Evolutionary conservation across 495 filamentous ascomycete species (phyloP).

Genomic region (Thermochaetoides thermophila): DNA sequence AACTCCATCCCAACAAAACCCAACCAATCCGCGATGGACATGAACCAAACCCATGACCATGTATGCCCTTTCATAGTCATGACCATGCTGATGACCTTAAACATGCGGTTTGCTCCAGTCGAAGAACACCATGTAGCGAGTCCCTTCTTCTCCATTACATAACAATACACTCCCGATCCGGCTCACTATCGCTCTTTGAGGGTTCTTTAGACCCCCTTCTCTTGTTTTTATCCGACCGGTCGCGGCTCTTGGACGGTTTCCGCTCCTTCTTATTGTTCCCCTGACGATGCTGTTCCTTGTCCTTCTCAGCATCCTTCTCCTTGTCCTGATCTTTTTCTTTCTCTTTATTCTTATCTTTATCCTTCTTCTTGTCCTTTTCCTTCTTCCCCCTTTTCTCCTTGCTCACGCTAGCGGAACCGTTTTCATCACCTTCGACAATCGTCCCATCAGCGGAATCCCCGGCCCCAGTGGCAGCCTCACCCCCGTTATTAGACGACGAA

Average conservation of each 20-base stretch:
- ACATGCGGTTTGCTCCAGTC: no score
- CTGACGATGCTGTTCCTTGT: slow-evolving; percentile 21
- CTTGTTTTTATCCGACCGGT: slow-evolving; percentile 18
- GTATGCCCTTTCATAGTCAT: no score
- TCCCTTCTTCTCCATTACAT: no score
- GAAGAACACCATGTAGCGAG: no score
- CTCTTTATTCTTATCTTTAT: slow-evolving; percentile 26
- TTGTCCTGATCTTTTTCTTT: slow-evolving; percentile 29
- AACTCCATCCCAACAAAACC: no score
- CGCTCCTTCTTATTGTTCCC: slow-evolving; percentile 27
- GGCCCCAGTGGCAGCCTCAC: slow-evolving; percentile 19
- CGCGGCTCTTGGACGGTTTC: slow-evolving; percentile 29
- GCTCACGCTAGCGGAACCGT: background rate
- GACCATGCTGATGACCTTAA: no score
- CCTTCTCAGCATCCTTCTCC: slow-evolving; percentile 11
- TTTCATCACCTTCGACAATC: background rate
- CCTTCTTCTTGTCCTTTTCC: slow-evolving; percentile 29
- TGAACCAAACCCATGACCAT: no score
- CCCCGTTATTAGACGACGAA: no score
- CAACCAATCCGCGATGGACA: no score
- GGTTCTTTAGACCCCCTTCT: slow-evolving; percentile 22
- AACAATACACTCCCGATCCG: slow-evolving; percentile 56
- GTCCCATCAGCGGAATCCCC: background rate
- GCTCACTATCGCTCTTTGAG: slow-evolving; percentile 23
- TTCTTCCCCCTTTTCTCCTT: background rate